A percentile compares a stretch with the other conserved stretches of the same genome.
These are phyloP conservation scores for Cetradonia linearis DNA, from an alignment of 495 filamentous ascomycete genomes.

Conservation along the genomic window DNA sequence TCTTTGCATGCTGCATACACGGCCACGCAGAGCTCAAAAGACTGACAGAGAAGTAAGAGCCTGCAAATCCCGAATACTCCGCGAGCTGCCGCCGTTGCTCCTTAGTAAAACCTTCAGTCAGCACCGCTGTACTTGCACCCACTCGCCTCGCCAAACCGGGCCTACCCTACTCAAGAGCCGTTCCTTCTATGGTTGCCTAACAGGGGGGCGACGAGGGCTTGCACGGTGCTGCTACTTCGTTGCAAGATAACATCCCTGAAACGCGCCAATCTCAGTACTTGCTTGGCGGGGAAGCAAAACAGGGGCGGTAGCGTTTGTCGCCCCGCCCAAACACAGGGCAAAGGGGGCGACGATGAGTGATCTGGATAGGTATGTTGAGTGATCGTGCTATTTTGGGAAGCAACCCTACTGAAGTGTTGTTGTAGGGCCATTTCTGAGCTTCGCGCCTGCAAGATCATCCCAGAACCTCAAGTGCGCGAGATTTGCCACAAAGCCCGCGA, in stretches of 20 bases:
- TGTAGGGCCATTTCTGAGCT: conserved; percentile 83
- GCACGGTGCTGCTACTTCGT: neutral
- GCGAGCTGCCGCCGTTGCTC: neutral
- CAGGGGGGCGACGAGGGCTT: neutral
- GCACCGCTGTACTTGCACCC: neutral
- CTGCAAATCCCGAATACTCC: neutral
- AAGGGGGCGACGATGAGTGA: conserved; percentile 58
- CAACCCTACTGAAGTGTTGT: neutral
- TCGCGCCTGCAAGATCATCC: conserved; percentile 90
- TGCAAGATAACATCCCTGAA: neutral
- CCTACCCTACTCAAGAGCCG: neutral
- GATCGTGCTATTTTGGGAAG: neutral
- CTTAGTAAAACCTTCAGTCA: neutral
- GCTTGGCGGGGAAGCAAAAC: neutral
- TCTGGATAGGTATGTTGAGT: conserved; percentile 57
- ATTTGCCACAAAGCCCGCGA: conserved; percentile 97
- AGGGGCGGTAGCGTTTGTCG: neutral
- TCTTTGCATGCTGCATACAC: neutral
- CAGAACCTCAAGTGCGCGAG: conserved; percentile 87
- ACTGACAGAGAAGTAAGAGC: neutral
- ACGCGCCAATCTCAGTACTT: neutral
- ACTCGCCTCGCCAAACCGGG: neutral
- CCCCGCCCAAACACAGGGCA: neutral
- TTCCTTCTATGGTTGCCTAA: neutral
- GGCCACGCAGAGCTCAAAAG: neutral